Percentiles rank a stretch among this genome's conserved stretches.
Conservation (phyloP, 2,329 filamentous ascomycete species). For the Massarina eburnea region DNA sequence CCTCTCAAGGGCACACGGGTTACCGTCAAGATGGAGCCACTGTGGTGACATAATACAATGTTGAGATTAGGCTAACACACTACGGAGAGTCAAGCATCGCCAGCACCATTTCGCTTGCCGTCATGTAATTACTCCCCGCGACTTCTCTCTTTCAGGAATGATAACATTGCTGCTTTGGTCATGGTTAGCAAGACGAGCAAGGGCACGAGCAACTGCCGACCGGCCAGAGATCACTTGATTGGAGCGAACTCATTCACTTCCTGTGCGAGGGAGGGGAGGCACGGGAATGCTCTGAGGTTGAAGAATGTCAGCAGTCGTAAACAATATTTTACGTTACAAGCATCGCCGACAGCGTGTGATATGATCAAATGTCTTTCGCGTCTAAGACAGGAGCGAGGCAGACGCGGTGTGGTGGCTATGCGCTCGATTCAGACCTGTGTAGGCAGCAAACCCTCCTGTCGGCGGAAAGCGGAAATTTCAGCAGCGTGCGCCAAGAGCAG, state of each 20-base stretch:
- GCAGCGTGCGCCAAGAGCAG: constrained; percentile 31
- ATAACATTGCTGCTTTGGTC: constrained; percentile 30
- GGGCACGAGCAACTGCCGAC: constrained; percentile 36
- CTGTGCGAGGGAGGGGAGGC: constrained; percentile 37
- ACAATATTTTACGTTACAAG: constrained; percentile 34
- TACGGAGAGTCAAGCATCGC: constrained; percentile 24
- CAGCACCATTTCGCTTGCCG: constrained; percentile 33
- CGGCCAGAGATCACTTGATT: constrained; percentile 37
- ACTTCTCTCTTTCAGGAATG: constrained; percentile 33
- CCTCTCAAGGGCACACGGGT: constrained; percentile 30
- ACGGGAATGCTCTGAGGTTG: constrained; percentile 39
- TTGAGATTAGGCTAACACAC: constrained; percentile 39
- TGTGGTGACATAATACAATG: constrained; percentile 31
- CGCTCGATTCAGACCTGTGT: constrained; percentile 35
- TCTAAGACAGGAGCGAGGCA: constrained; percentile 27
- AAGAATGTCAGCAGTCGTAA: constrained; percentile 41
- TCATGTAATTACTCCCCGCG: constrained; percentile 33
- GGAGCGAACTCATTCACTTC: constrained; percentile 24
- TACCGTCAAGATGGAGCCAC: constrained; percentile 35
- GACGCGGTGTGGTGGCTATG: constrained; percentile 39
- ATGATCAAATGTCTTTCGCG: constrained; percentile 38
- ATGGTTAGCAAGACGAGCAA: constrained; percentile 43
- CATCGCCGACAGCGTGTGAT: constrained; percentile 25
- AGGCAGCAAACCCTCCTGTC: constrained; percentile 26
- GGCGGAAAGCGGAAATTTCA: constrained; percentile 35